Evolutionary conservation across 805 yeast genomes (phyloP), one percentile per base, ranked within the genome.

Genomic region (Wickerhamomyces alni): DNA sequence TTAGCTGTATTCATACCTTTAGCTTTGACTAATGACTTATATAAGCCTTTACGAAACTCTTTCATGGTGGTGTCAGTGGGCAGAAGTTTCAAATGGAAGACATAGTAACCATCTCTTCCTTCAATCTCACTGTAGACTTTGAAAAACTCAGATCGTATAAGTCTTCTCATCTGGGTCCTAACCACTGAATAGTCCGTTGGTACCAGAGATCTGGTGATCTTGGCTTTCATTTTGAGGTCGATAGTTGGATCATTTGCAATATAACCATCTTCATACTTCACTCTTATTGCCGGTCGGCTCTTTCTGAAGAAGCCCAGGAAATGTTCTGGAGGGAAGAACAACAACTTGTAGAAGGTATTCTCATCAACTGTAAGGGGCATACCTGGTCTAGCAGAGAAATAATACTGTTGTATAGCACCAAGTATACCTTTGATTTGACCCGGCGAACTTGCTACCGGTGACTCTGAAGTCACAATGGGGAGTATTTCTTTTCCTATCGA

Each of bases 31-130:
- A 35, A 7, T 4, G 37, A 7, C 4, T 5, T n/a, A 8, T 12
- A 3, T 4, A 35, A 4, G 3, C 7, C 4, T 13, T 27, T 17
- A 7, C 16, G 13, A 13, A 35, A 35, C 12, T 26, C 31, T 4
- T 26, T 26, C 24, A 27, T 27, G 5, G 10, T 27, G 6, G 16
- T 18, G 3, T 33, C 24, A 13, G 29, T 38, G 3, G 58, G 58
- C 2, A 50, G 30, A 3, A 48, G n/a, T 4, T 35, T 38, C 12
- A 46, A 39, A 17, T 50, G 43, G 25, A 50, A 43, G 8, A 51
- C 48, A 28, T 53, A 53, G 3, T 50, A 26, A 2, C 58, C 58
- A 42, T 52, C 55, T 8, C 31, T 38, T 0, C 50, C 52, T 3
- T 42, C 19, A 3, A 22, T 5, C 4, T 29, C 19, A 4, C 22